Evolutionary conservation across 1,284 basidiomycete species (phyloP).

Genomic region (Acaromyces ingoldii): DNA sequence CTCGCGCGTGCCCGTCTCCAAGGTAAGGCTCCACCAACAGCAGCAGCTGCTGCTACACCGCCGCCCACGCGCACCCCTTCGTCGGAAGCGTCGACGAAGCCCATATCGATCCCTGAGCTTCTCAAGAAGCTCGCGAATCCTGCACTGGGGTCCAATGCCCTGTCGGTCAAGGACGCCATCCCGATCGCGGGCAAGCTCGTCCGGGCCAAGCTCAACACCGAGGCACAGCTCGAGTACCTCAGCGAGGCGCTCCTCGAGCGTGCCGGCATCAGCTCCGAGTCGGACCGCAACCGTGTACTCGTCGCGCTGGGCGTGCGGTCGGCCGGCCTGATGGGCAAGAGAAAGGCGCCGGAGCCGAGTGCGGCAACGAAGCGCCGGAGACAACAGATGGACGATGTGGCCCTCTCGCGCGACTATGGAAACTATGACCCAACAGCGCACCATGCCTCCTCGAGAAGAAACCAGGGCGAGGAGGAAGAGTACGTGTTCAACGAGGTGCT

Average conservation of each 20-base stretch:
- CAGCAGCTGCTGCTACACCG: not conserved
- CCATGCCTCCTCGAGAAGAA: not conserved
- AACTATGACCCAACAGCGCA: conserved; percentile 6
- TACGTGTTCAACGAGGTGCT: conserved; percentile 38
- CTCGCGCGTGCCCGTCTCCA: no score
- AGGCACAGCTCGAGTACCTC: conserved; percentile 18
- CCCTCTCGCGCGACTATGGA: conserved; percentile 31
- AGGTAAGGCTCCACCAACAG: no score
- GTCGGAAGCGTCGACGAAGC: not conserved
- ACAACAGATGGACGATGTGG: conserved; percentile 23
- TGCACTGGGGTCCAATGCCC: not conserved
- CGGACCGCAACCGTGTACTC: conserved; percentile 25
- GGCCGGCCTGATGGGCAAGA: conserved; percentile 12
- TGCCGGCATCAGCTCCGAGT: conserved; percentile 28
- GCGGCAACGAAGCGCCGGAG: not conserved
- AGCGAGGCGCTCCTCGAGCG: conserved; percentile 28
- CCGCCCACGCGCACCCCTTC: not conserved
- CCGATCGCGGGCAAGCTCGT: conserved; percentile 33
- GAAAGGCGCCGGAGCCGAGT: conserved; percentile 6
- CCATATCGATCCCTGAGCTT: conserved; percentile 3
- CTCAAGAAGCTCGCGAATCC: conserved; percentile 6
- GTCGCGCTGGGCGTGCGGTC: conserved; percentile 31
- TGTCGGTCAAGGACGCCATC: conserved; percentile 34
- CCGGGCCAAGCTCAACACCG: conserved; percentile 29
- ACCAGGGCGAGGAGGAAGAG: conserved; percentile 10